phyloP scores from a whole-genome alignment of 202 grass and related monocot species.

The Brachypodium distachyon region DNA sequence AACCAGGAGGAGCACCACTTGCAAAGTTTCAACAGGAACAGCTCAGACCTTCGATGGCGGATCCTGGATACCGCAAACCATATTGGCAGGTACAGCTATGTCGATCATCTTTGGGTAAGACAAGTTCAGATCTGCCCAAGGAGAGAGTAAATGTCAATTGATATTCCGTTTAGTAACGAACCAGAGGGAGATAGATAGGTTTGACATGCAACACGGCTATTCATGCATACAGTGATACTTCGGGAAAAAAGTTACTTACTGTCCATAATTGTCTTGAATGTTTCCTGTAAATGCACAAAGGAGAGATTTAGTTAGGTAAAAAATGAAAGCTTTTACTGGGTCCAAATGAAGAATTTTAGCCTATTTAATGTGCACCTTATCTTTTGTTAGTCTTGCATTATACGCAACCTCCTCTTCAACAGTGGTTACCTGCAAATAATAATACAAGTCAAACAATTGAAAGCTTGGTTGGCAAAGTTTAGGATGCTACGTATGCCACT shows the following conservation, averaged over 20 bases:
- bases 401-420: slow-evolving; percentile 87
- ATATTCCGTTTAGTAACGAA: not conserved
- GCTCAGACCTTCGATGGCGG: slow-evolving; percentile 37
- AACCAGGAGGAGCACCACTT: not conserved
- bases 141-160: slow-evolving; percentile 7
- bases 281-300: slow-evolving; percentile 50
- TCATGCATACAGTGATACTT: too few relatives aligned
- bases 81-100: slow-evolving; percentile 69
- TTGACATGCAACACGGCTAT: not conserved
- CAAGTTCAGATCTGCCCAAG: slow-evolving; percentile 66
- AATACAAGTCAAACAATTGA: slow-evolving; percentile 1
- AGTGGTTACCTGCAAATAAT: slow-evolving; percentile 65
- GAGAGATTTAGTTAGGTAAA: not conserved
- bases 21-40: not conserved
- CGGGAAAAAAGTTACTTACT: slow-evolving; percentile 42
- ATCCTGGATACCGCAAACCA: slow-evolving; percentile 85
- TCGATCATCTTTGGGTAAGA: slow-evolving; percentile 91
- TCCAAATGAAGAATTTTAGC: not conserved
- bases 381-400: slow-evolving; percentile 70
- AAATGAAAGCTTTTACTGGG: not conserved
- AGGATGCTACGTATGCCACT: slow-evolving; percentile 17
- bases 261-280: slow-evolving; percentile 79
- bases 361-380: slow-evolving; percentile 44
- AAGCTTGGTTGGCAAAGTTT: not conserved
- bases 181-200: not conserved